Evolutionary conservation across 2,329 filamentous ascomycete species (phyloP).

Genomic region (Colletotrichum euphorbiae): DNA sequence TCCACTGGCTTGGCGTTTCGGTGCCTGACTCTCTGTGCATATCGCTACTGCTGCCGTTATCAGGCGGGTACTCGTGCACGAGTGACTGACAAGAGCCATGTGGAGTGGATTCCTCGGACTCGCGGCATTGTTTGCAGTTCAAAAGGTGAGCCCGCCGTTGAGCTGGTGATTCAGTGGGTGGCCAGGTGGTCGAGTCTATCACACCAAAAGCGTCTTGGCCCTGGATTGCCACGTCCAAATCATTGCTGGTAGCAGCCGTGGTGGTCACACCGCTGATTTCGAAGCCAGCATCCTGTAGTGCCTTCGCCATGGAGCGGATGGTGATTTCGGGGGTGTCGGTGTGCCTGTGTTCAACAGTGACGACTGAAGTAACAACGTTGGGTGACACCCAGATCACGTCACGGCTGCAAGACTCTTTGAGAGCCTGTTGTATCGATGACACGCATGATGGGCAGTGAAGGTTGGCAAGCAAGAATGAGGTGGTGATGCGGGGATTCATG

Average conservation of each 20-base stretch:
- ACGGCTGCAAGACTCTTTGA: constrained; percentile 60
- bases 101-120: constrained; percentile 37
- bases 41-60: constrained; percentile 17
- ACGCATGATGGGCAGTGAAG: constrained; percentile 84
- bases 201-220: constrained; percentile 41
- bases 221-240: constrained; percentile 42
- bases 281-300: constrained; percentile 69
- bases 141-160: constrained; percentile 51
- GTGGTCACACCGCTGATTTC: constrained; percentile 65
- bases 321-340: constrained; percentile 53
- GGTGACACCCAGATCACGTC: constrained; percentile 71
- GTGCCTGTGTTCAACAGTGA: constrained; percentile 68
- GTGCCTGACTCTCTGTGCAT: constrained; percentile 11
- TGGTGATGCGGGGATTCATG: constrained; percentile 52
- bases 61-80: constrained; percentile 5
- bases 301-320: constrained; percentile 56
- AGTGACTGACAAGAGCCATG: constrained; percentile 5
- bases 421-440: constrained; percentile 69
- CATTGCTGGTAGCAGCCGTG: constrained; percentile 46
- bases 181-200: constrained; percentile 37
- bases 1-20: constrained; percentile 50
- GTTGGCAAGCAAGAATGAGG: constrained; percentile 76
- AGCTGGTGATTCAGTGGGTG: constrained; percentile 28
- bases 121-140: constrained; percentile 57
- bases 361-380: constrained; percentile 77